Evolutionary conservation across 495 filamentous ascomycete species (phyloP).

Genomic region (Aspergillus steynii): DNA sequence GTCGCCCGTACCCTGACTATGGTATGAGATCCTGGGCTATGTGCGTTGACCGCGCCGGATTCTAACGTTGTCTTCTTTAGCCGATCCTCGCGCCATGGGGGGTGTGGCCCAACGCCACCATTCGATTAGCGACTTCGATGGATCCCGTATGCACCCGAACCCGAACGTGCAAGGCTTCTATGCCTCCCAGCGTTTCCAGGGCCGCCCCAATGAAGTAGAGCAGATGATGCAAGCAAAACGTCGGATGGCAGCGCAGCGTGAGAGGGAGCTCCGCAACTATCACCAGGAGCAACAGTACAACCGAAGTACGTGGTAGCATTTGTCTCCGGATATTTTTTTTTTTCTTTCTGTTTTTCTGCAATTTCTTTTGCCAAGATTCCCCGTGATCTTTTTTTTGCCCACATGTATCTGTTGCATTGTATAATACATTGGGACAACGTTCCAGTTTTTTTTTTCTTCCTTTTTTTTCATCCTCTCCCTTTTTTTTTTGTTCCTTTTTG

Average conservation of each 20-base stretch:
- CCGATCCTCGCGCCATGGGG: conserved; percentile 53
- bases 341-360: conserved; percentile 15
- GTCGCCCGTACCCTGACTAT: conserved; percentile 61
- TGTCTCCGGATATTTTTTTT: conserved; percentile 31
- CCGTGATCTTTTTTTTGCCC: conserved; percentile 33
- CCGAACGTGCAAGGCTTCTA: conserved; percentile 92
- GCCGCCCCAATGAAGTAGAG: conserved; percentile 92
- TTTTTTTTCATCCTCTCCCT: not conserved
- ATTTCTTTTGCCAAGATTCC: conserved; percentile 37
- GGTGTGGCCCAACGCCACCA: conserved; percentile 66
- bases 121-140: conserved; percentile 85
- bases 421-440: conserved; percentile 47
- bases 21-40: conserved; percentile 37
- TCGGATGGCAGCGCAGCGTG: conserved; percentile 96
- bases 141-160: conserved; percentile 66
- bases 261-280: conserved; percentile 98
- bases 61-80: conserved; percentile 22
- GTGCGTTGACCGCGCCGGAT: conserved; percentile 14
- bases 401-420: conserved; percentile 47
- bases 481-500: not conserved
- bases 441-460: conserved; percentile 20
- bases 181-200: conserved; percentile 87
- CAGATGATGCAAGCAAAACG: conserved; percentile 99
- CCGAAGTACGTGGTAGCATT: conserved; percentile 77
- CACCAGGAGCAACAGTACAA: conserved; percentile 99